Evolutionary conservation across 78 protist genomes (phyloP).

Genomic region (Dictyostelium citrinum): DNA sequence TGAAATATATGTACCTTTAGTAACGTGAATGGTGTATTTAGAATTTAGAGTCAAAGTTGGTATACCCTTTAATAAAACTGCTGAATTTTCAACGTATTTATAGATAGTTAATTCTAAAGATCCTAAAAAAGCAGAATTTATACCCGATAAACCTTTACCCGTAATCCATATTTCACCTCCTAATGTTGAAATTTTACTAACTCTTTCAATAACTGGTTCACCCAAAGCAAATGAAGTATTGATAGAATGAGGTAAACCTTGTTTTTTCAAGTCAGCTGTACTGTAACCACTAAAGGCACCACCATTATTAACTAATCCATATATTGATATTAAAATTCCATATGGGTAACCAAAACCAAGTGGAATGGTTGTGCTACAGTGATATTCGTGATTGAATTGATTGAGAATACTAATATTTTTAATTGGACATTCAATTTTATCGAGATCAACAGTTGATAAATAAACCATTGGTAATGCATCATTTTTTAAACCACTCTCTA

Average conservation of each 20-base stretch:
- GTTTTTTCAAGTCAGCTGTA: not conserved
- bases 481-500: not conserved
- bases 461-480: not conserved
- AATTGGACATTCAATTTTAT: not conserved
- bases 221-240: not conserved
- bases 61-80: not conserved
- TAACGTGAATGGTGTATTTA: not conserved
- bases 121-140: not conserved
- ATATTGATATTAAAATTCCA: not conserved
- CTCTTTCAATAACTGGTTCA: not conserved
- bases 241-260: not conserved
- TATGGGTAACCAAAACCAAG: constrained; percentile 28
- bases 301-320: constrained; percentile 9
- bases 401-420: not conserved
- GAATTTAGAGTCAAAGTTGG: not conserved
- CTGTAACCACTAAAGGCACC: not conserved
- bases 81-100: not conserved
- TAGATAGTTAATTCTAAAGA: not conserved
- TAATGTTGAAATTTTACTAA: not conserved
- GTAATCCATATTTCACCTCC: not conserved
- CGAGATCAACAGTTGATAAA: not conserved
- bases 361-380: not conserved
- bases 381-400: not conserved
- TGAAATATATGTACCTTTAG: not conserved
- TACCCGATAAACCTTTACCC: not conserved